Evolutionary conservation across 2,329 filamentous ascomycete genomes (phyloP).

Genomic region (Didymella arachidicola): DNA sequence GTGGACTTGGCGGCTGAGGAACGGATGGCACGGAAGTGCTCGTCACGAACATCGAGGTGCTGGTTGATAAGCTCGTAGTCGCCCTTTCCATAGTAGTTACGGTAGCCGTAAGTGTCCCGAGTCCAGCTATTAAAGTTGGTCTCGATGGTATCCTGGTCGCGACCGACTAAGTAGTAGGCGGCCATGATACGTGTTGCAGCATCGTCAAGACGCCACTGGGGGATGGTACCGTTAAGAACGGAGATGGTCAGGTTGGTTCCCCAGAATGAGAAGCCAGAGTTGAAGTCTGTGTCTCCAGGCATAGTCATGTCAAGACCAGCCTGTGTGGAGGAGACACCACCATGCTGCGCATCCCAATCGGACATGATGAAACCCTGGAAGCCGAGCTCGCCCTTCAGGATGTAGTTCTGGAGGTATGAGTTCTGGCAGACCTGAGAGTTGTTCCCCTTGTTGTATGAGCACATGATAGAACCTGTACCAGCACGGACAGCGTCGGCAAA

Average conservation of each 20-base stretch:
- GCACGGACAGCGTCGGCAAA: constrained; percentile 61
- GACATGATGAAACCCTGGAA: constrained; percentile 74
- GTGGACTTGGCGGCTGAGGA: constrained; percentile 80
- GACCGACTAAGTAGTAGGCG: constrained; percentile 70
- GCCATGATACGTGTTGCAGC: constrained; percentile 85
- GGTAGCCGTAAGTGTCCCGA: constrained; percentile 73
- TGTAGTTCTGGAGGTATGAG: constrained; percentile 74
- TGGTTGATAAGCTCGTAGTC: constrained; percentile 74
- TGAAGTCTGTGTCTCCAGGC: constrained; percentile 79
- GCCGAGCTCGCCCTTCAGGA: constrained; percentile 80
- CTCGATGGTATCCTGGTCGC: constrained; percentile 59
- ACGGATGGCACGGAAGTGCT: constrained; percentile 77
- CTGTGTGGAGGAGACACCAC: constrained; percentile 69
- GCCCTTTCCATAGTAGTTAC: constrained; percentile 69
- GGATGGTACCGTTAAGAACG: constrained; percentile 87
- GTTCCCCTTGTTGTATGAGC: constrained; percentile 79
- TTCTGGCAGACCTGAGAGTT: constrained; percentile 84
- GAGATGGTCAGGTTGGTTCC: constrained; percentile 87
- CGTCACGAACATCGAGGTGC: constrained; percentile 81
- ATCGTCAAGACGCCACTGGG: constrained; percentile 87
- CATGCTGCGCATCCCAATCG: constrained; percentile 82
- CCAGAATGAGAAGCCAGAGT: constrained; percentile 77
- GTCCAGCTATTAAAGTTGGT: constrained; percentile 94
- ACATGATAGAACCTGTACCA: constrained; percentile 61
- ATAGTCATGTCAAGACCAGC: constrained; percentile 88